Percentiles rank a stretch among this genome's conserved stretches.
Evolutionary conservation across 192 early-diverging fungal species (phyloP).

Genomic region (Umbelopsis isabellina): DNA sequence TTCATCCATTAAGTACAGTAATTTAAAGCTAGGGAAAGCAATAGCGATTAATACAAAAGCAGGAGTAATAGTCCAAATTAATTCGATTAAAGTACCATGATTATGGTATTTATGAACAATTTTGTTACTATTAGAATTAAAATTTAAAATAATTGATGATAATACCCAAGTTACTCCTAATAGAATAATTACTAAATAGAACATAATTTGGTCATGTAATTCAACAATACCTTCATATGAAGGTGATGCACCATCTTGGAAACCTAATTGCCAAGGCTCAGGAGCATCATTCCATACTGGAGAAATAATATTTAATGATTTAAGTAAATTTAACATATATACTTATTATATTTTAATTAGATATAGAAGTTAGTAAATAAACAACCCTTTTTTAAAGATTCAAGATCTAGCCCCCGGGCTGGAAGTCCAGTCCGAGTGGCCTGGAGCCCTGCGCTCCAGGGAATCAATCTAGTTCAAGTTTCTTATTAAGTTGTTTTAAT

Average conservation of each 20-base stretch:
- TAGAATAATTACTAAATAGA: conserved; percentile 45
- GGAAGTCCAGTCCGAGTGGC: too few relatives aligned
- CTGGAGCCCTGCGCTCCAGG: too few relatives aligned
- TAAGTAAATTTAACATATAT: conserved; percentile 54
- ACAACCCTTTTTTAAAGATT: too few relatives aligned
- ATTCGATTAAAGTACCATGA: conserved; percentile 28
- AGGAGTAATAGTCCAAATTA: conserved; percentile 27
- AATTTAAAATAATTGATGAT: conserved; percentile 26
- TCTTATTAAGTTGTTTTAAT: too few relatives aligned
- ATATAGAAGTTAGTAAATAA: conserved; percentile 42
- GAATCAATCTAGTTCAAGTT: too few relatives aligned
- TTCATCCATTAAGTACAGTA: conserved; percentile 33
- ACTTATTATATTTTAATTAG: conserved; percentile 55
- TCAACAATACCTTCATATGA: conserved; percentile 43
- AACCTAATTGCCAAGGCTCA: conserved; percentile 37
- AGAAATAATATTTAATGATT: neutral
- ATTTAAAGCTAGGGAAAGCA: too few relatives aligned
- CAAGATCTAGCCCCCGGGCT: too few relatives aligned
- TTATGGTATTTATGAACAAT: conserved; percentile 31
- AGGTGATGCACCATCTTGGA: conserved; percentile 43
- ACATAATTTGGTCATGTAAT: conserved; percentile 46
- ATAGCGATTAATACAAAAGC: too few relatives aligned
- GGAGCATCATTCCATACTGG: conserved; percentile 28
- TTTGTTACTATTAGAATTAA: conserved; percentile 28
- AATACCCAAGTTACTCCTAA: conserved; percentile 39